phyloP scores from a whole-genome alignment of 2,329 filamentous ascomycete genomes.

The Alternaria conjuncta region DNA sequence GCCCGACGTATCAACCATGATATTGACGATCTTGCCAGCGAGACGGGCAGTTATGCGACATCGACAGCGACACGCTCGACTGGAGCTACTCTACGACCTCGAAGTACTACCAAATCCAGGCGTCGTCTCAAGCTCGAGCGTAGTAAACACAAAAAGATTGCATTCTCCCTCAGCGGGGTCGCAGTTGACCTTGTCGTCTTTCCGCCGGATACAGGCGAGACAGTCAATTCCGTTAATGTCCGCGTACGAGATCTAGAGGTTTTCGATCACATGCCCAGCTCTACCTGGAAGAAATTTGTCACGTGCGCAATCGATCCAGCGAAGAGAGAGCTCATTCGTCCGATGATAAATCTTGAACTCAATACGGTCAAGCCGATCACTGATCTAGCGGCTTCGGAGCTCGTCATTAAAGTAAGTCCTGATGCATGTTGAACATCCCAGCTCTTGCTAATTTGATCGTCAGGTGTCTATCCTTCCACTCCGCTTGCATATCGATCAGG shows the following conservation, averaged over 20 bases:
- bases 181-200: constrained; percentile 83
- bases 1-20: constrained; percentile 85
- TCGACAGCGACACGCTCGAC: constrained; percentile 55
- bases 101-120: constrained; percentile 50
- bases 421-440: neutral
- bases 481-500: constrained; percentile 93
- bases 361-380: constrained; percentile 86
- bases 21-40: constrained; percentile 83
- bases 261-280: constrained; percentile 92
- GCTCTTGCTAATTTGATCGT: constrained; percentile 5
- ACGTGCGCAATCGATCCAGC: constrained; percentile 90
- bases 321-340: constrained; percentile 83
- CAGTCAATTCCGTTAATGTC: constrained; percentile 85
- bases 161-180: constrained; percentile 87
- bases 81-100: constrained; percentile 48
- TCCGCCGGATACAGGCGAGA: constrained; percentile 77
- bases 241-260: constrained; percentile 84
- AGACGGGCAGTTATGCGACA: constrained; percentile 87
- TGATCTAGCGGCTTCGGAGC: constrained; percentile 84
- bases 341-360: constrained; percentile 89
- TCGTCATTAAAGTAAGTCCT: constrained; percentile 75
- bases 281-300: constrained; percentile 97
- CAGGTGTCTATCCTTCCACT: constrained; percentile 77
- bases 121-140: constrained; percentile 75
- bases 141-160: constrained; percentile 92